phyloP scores from a whole-genome alignment of 371 early-diverging fungal genomes.

The Entomophthora muscae region DNA sequence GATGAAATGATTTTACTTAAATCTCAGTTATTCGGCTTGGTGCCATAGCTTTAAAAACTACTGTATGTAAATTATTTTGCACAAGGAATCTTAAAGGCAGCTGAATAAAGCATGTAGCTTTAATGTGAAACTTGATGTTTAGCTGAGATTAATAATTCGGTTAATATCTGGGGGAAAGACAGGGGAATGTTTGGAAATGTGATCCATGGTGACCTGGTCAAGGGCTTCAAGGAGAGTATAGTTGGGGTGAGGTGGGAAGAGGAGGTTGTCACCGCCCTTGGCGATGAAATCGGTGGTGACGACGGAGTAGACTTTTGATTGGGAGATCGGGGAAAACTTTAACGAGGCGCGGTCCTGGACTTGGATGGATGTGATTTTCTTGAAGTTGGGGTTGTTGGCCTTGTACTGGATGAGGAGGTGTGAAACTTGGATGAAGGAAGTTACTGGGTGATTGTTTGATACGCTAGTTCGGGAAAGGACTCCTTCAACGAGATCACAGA shows the following conservation, averaged over 20 bases:
- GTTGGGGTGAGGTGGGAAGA: conserved; percentile 10
- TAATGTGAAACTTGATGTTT: too few relatives aligned
- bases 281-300: too few relatives aligned
- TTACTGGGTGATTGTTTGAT: conserved; percentile 14
- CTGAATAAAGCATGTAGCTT: too few relatives aligned
- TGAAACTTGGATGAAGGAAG: conserved; percentile 19
- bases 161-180: too few relatives aligned
- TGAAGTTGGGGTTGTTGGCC: neutral
- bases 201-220: conserved; percentile 17
- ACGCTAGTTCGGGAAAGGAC: conserved; percentile 12
- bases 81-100: too few relatives aligned
- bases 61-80: too few relatives aligned
- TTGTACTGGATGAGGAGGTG: conserved; percentile 14
- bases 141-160: too few relatives aligned
- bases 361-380: conserved; percentile 9
- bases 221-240: conserved; percentile 12
- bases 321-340: conserved; percentile 13
- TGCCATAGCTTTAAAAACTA: too few relatives aligned
- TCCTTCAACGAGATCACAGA: conserved; percentile 21
- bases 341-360: conserved; percentile 7
- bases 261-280: conserved; percentile 38
- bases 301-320: conserved; percentile 18
- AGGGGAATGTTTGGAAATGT: conserved; percentile 11
- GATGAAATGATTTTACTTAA: too few relatives aligned
- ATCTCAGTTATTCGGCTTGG: too few relatives aligned